Evolutionary conservation across 2,329 filamentous ascomycete genomes (phyloP).

Genomic region (Aspergillus texensis): DNA sequence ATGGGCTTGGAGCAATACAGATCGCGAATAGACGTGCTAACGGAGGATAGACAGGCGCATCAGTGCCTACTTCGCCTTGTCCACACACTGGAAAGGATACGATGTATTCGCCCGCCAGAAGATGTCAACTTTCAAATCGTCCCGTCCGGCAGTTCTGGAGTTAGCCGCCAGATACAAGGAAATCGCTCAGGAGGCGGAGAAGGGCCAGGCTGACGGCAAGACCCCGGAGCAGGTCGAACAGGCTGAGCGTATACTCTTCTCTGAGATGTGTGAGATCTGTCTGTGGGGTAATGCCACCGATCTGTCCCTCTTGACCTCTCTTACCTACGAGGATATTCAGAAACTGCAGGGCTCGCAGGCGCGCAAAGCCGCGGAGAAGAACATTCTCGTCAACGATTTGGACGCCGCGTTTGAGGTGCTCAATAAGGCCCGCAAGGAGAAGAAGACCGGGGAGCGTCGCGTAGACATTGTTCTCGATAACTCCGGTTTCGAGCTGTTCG

Average conservation of each 20-base stretch:
- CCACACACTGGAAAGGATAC: conserved; percentile 83
- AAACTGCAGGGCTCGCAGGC: conserved; percentile 90
- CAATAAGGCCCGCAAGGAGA: conserved; percentile 63
- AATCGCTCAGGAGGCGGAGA: conserved; percentile 68
- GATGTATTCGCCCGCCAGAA: conserved; percentile 91
- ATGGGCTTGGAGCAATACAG: neutral
- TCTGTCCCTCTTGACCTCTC: conserved; percentile 82
- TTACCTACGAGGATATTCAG: conserved; percentile 95
- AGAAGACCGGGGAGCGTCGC: conserved; percentile 66
- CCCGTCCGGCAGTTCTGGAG: conserved; percentile 81
- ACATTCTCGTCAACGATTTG: conserved; percentile 89
- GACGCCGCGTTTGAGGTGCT: conserved; percentile 70
- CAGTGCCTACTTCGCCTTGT: conserved; percentile 73
- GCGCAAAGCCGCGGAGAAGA: conserved; percentile 82
- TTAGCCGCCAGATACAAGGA: conserved; percentile 78
- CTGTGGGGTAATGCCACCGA: conserved; percentile 98
- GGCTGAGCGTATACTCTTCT: conserved; percentile 77
- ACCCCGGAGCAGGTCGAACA: conserved; percentile 57
- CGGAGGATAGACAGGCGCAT: conserved; percentile 65
- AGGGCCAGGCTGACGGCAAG: conserved; percentile 40
- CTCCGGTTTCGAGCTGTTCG: conserved; percentile 94
- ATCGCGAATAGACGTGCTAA: conserved; percentile 23
- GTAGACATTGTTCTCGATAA: conserved; percentile 97
- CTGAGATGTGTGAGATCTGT: conserved; percentile 94
- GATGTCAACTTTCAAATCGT: conserved; percentile 88